Conservation (phyloP, 1,284 basidiomycete species). For the Pseudozyma hubeiensis region DNA sequence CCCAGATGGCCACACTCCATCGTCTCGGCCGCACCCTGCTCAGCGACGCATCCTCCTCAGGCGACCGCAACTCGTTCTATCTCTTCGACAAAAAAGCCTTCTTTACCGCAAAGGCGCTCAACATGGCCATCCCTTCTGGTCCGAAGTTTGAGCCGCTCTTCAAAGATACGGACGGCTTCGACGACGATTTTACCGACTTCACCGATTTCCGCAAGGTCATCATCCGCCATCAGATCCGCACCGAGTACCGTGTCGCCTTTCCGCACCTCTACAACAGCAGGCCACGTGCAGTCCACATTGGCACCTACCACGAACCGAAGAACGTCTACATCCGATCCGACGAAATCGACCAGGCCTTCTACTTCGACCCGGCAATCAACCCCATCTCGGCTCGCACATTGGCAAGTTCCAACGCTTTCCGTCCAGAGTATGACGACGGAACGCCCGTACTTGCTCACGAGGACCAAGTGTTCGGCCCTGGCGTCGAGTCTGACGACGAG, state of each 20-base stretch:
- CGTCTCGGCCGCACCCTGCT: constrained; percentile 92
- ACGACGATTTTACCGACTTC: constrained; percentile 99
- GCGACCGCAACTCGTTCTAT: constrained; percentile 81
- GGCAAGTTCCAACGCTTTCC: constrained; percentile 54
- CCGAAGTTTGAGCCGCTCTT: constrained; percentile 80
- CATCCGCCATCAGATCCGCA: constrained; percentile 97
- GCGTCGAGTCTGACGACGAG: constrained; percentile 75
- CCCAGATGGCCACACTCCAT: constrained; percentile 96
- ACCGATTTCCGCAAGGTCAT: constrained; percentile 99
- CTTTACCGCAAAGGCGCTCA: constrained; percentile 94
- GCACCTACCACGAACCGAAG: constrained; percentile 92
- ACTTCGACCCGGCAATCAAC: constrained; percentile 94
- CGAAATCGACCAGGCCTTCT: constrained; percentile 99
- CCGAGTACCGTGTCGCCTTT: constrained; percentile 99
- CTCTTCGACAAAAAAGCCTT: constrained; percentile 98
- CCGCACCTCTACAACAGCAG: constrained; percentile 99
- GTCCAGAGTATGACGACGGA: constrained; percentile 57
- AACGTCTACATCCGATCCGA: constrained; percentile 99
- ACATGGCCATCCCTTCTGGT: constrained; percentile 98
- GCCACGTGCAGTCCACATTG: constrained; percentile 92
- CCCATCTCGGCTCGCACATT: constrained; percentile 72
- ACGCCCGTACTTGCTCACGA: constrained; percentile 79
- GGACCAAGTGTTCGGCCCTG: constrained; percentile 86
- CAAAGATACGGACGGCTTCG: constrained; percentile 95
- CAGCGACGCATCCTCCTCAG: constrained; percentile 85